These are phyloP conservation scores for Vitis hybrid DNA, from an alignment of 177 flowering plant genomes.

Conservation along the genomic window DNA sequence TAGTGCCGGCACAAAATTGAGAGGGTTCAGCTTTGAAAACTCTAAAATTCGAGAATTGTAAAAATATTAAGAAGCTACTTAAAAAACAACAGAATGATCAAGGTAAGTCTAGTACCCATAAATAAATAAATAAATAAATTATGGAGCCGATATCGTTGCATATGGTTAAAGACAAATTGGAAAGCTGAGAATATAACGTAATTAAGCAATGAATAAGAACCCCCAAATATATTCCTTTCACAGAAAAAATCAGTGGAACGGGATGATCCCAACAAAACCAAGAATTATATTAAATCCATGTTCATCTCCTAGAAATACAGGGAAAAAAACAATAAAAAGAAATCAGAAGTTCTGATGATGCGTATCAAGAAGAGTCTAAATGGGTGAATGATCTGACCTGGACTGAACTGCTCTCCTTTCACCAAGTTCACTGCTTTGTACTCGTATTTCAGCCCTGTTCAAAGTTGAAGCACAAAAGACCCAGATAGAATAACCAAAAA, in stretches of 20 bases:
- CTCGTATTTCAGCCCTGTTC: constrained; percentile 64
- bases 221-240: no score
- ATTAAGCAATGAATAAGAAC: no score
- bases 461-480: not conserved
- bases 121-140: no score
- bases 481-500: not conserved
- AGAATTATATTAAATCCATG: no score
- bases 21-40: constrained; percentile 69
- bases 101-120: not conserved
- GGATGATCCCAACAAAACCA: no score
- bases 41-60: constrained; percentile 33
- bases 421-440: constrained; percentile 70
- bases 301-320: not conserved
- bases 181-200: no score
- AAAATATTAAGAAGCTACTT: not conserved
- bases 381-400: constrained; percentile 40
- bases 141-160: no score
- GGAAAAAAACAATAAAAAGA: not conserved
- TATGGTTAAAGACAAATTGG: no score
- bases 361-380: not conserved
- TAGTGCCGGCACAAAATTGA: constrained; percentile 69
- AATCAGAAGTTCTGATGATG: not conserved
- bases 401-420: constrained; percentile 71
- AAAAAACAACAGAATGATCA: not conserved
- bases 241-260: no score